Evolutionary conservation across 371 early-diverging fungal genomes (phyloP), one percentile per base, ranked within the genome.

Genomic region (Nematocida ironsii): DNA sequence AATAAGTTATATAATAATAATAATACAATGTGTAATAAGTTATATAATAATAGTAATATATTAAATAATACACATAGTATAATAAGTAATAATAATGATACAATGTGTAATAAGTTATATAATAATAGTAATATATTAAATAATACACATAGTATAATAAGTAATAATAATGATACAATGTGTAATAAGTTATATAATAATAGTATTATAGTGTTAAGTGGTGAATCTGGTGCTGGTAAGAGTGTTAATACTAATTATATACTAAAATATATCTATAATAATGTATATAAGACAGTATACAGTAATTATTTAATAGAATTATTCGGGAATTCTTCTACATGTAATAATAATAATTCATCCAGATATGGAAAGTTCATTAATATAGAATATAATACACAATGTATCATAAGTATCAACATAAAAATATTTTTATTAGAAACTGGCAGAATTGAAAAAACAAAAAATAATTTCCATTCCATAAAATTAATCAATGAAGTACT

Each of bases 371-470:
- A 91, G 72, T 93, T 92, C 86, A 89, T 91, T 56, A 93, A 93
- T 85, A 84, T 92, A 45, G 93, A 93, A 88, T 95, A 94, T 84
- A 90, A 91, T 84, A 90, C 89, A 54, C 93, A 94, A 23, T 90
- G 90, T n/a, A 90, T 96, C 80, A 84, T 91, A 25, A 94, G 95
- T 69, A 89, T 91, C 57, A 93, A 93, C 86, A 86, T 91, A 2
- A 88, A 95, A 50, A 90, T 92, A 13, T 95, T 91, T 85, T 89
- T 92, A 25, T 90, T 96, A 56, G 95, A 97, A 84, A 89, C 91
- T 56, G 86, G 90, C 68, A 88, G 94, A 61, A 90, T 93, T 2
- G 90, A 90, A 13, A 83, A 88, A 13, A 85, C 88, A 16, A 86
- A 86, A 39, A 88, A 92, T 67, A 92, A 90, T 60, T 95, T 93